Base-by-base conservation (phyloP, 192 early-diverging fungal species). In the Chytriomyces sp. region DNA sequence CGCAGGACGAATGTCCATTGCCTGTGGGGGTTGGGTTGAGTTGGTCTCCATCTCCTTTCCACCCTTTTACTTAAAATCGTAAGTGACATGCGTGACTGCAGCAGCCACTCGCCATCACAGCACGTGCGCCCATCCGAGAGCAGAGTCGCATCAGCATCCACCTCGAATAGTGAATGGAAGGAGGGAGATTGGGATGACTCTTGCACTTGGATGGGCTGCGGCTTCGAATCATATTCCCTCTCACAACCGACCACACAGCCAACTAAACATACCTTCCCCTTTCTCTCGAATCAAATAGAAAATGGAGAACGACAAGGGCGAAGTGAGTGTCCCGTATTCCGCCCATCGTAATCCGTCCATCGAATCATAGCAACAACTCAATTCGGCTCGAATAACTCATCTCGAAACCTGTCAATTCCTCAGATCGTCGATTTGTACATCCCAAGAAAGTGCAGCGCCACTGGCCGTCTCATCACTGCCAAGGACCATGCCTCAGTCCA, bases 401-500 rank as follows among this genome's bases (percentile, higher is more conserved):
- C n/a, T 24, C 13, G n/a, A 28, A 9, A 13, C 61, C 49, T 23
- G 26, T 61, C 16, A 43, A 64, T 61, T 1, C 8, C 28, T 48
- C 80, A 86, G 79, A 82, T 87, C 76, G 88, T 97, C 82, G 96
- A 97, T 86, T 91, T 96, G 78, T 97, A 96, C 92, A 91, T 95
- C 75, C 96, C 96, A 72, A 87, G 96, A 85, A 97, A 97, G 91
- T 97, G 96, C 94, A 96, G 96, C 64, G 96, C 95, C 85, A 99
- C 96, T 82, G 94, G 94, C 89, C 95, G 97, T 83, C 91, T 99
- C 71, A 97, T 99, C 85, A 92, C 88, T 79, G 93, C 97, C 88
- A 97, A 98, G 92, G 97, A 99, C 88, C 97, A 99, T 90, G 93
- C 96, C 66, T 91, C 95, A 46, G 93, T 99, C 87, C 97, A 98